Evolutionary conservation across 768 basidiomycete species (phyloP).

Genomic region (Mycena galericulata): DNA sequence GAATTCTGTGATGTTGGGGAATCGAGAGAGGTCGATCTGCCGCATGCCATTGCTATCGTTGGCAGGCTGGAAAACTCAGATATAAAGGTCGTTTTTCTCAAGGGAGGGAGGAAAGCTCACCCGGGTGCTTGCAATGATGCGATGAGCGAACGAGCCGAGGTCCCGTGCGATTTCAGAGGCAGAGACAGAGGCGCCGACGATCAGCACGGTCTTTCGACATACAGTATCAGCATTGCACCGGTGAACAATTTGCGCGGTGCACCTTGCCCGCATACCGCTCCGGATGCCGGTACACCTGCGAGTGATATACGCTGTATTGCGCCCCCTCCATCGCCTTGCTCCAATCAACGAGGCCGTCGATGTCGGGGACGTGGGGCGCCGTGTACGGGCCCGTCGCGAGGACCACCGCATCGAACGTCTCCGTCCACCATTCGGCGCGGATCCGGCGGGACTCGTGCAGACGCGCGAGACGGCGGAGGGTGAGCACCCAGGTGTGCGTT

Average conservation of each 20-base stretch:
- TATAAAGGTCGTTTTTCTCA: slow-evolving; percentile 12
- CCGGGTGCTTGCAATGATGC: slow-evolving; percentile 33
- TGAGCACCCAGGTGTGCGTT: slow-evolving; percentile 21
- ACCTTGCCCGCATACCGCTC: slow-evolving; percentile 27
- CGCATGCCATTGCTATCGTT: neutral
- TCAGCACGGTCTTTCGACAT: slow-evolving; percentile 24
- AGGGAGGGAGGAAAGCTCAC: slow-evolving; percentile 33
- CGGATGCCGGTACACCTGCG: slow-evolving; percentile 23
- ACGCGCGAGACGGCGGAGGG: slow-evolving; percentile 21
- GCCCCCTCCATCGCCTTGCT: slow-evolving; percentile 27
- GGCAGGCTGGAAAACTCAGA: slow-evolving; percentile 30
- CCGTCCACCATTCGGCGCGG: slow-evolving; percentile 27
- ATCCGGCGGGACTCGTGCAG: slow-evolving; percentile 22
- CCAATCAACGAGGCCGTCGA: slow-evolving; percentile 27
- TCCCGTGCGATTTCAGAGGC: slow-evolving; percentile 35
- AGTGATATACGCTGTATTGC: slow-evolving; percentile 19
- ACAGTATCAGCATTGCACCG: neutral
- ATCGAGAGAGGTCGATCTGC: slow-evolving; percentile 37
- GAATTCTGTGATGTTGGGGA: slow-evolving; percentile 42
- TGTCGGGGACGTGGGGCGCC: slow-evolving; percentile 25
- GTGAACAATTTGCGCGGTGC: slow-evolving; percentile 28
- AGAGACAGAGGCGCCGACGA: slow-evolving; percentile 33
- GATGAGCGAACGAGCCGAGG: slow-evolving; percentile 25
- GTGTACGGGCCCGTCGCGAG: slow-evolving; percentile 19
- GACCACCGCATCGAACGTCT: slow-evolving; percentile 26